These are phyloP conservation scores for Apiospora kogelbergensis DNA, from an alignment of 2,329 filamentous ascomycete species.

Conservation along the genomic window DNA sequence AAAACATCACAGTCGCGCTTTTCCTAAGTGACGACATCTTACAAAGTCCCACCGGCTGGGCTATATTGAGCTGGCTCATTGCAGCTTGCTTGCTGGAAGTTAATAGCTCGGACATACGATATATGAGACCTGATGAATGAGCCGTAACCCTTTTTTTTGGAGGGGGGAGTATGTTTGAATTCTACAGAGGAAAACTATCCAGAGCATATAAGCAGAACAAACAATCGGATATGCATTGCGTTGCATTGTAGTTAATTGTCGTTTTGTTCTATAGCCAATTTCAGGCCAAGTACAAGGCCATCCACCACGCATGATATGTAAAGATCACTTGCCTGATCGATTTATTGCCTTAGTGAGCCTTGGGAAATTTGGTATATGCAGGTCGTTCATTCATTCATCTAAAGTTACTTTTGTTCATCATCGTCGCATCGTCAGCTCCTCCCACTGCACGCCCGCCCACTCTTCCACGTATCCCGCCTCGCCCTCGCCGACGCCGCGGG, in stretches of 20 bases:
- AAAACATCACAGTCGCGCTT: neutral
- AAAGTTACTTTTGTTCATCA: neutral
- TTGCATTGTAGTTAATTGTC: neutral
- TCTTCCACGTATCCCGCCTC: constrained; percentile 84
- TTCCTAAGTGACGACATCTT: neutral
- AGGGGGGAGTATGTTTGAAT: neutral
- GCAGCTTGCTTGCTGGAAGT: neutral
- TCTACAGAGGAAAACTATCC: too few species aligned
- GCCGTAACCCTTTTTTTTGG: too few species aligned
- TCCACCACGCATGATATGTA: neutral
- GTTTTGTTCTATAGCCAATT: neutral
- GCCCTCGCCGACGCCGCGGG: constrained; percentile 55
- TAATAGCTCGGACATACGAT: neutral
- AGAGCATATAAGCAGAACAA: neutral
- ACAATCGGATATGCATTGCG: neutral
- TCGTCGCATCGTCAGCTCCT: constrained; percentile 59
- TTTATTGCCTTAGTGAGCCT: neutral
- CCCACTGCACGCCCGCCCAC: constrained; percentile 98
- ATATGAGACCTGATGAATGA: neutral
- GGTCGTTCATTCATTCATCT: neutral
- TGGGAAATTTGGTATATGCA: neutral
- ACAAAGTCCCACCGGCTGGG: neutral
- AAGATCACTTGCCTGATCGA: neutral
- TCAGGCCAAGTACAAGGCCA: neutral
- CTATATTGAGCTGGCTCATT: neutral